Base-by-base conservation (phyloP, 768 basidiomycete species). In the Hysterangium stoloniferum region DNA sequence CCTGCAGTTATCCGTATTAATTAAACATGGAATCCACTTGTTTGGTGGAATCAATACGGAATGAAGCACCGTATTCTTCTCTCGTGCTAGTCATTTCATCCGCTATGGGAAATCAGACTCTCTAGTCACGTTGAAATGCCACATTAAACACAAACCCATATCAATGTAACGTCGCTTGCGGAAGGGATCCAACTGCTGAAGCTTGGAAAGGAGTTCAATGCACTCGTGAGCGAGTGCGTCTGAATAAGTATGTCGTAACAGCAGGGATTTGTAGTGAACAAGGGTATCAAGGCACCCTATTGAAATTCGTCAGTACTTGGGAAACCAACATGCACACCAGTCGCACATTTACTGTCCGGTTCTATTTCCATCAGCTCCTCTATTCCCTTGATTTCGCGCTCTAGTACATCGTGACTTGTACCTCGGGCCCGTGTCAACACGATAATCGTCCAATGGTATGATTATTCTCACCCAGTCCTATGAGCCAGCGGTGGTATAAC, bases 401-500 rank as follows among this genome's bases (percentile, higher is more conserved):
- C 69, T 13, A 99, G 65, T 3, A 84, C 62, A 0, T 65, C 62
- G 49, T 70, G 68, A 50, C 82, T 72, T 2, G 81, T 72, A 6
- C 84, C 91, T 87, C 54, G 8, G 22, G 12, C 20, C n/a, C 13
- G 15, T 28, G 17, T 22, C 27, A 49, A 3, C 37, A 31, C 47
- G 20, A 33, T 12, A 19, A 51, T 22, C 0, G 24, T n/a, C 12
- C 47, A 25, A 11, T 13, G 13, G 17, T 20, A 36, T 55, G 74
- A 53, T 27, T 51, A 24, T 28, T n/a, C 37, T 42, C 60, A 84
- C 93, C 84, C 55, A 77, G 66, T 6, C 90, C 91, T 46, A 97
- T 77, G 2, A 99, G 74, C 93, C 95, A 98, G n/a, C 93, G 80
- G 61, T 98, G 96, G 64, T 98, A 99, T 52, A 99, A 80, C 96